phyloP scores from a whole-genome alignment of 2,329 filamentous ascomycete genomes.

The Phoma sp. region DNA sequence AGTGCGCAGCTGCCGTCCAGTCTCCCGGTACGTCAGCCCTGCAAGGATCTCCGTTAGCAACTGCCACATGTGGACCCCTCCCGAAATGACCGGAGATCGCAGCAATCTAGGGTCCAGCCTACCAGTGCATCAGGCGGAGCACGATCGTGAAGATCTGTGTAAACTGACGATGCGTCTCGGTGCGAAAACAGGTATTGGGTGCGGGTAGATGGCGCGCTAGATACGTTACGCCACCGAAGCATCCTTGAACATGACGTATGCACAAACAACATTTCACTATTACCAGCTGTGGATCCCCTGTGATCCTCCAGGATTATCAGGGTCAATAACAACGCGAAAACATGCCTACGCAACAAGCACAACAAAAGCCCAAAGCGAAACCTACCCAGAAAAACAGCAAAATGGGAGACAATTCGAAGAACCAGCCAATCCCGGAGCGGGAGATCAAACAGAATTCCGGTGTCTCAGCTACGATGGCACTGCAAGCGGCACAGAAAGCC shows the following conservation, averaged over 20 bases:
- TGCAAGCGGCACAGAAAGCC: constrained; percentile 47
- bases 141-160: constrained; percentile 10
- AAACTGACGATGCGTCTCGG: constrained; percentile 1
- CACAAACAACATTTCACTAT: not conserved
- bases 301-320: not conserved
- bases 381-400: constrained; percentile 8
- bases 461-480: constrained; percentile 46
- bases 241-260: constrained; percentile 19
- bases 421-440: constrained; percentile 37
- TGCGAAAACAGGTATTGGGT: constrained; percentile 17
- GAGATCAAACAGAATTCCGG: constrained; percentile 49
- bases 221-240: constrained; percentile 7
- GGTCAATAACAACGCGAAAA: not conserved
- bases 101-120: not conserved
- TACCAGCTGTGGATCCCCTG: not conserved
- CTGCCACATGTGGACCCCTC: not conserved
- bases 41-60: not conserved
- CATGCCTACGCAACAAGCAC: constrained; percentile 4
- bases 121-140: not conserved
- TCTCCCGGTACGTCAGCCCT: constrained; percentile 1
- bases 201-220: constrained; percentile 6
- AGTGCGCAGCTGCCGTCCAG: too few species aligned
- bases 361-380: constrained; percentile 14
- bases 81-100: not conserved
- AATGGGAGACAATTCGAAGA: constrained; percentile 17